phyloP scores from a whole-genome alignment of 2,329 filamentous ascomycete genomes.

The Pseudogymnoascus pannorum region DNA sequence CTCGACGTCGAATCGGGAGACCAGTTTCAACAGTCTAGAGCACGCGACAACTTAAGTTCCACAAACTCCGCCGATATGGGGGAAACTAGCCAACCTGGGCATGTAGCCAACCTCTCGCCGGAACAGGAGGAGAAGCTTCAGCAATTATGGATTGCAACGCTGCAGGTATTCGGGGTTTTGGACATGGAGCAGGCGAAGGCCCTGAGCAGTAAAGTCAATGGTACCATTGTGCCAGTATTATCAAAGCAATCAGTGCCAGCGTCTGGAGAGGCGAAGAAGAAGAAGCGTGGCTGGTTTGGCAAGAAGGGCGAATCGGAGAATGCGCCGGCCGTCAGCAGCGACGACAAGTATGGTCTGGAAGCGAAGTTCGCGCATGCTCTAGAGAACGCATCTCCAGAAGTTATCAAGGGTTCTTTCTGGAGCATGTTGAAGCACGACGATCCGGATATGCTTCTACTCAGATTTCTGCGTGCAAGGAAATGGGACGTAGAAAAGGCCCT shows the following conservation, averaged over 20 bases:
- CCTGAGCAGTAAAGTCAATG: constrained; percentile 17
- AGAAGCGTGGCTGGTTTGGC: constrained; percentile 62
- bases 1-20: constrained; percentile 1
- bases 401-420: constrained; percentile 79
- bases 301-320: constrained; percentile 48
- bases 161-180: constrained; percentile 66
- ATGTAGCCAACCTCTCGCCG: constrained; percentile 77
- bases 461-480: constrained; percentile 82
- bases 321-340: constrained; percentile 36
- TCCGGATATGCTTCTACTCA: constrained; percentile 74
- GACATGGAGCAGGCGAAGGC: constrained; percentile 31
- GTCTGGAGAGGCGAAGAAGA: constrained; percentile 64
- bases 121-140: constrained; percentile 85
- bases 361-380: constrained; percentile 81
- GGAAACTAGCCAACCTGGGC: constrained; percentile 52
- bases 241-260: constrained; percentile 19
- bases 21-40: not conserved
- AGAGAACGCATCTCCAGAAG: constrained; percentile 66
- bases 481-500: constrained; percentile 94
- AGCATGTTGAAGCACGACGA: constrained; percentile 92
- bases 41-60: not conserved
- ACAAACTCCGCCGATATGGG: constrained; percentile 31
- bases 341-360: constrained; percentile 90
- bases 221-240: constrained; percentile 13
- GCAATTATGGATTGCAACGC: constrained; percentile 72